phyloP scores from a whole-genome alignment of 129 eudicot genomes.

The Cynara cardunculus region DNA sequence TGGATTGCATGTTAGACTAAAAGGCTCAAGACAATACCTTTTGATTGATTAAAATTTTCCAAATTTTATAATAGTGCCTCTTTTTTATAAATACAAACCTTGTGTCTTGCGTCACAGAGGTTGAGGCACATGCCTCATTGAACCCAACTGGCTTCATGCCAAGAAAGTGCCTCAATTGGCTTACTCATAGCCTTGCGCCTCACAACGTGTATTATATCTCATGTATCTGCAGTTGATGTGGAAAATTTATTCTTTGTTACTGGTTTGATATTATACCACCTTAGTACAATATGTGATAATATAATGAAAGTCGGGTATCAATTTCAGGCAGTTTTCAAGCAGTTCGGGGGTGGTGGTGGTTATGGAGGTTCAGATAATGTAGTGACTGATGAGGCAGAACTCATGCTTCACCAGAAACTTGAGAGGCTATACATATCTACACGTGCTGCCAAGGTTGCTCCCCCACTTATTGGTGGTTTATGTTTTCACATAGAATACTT shows the following conservation, averaged over 20 bases:
- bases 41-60: neutral
- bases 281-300: neutral
- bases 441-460: conserved; percentile 86
- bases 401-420: conserved; percentile 79
- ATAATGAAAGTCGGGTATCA: neutral
- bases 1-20: neutral
- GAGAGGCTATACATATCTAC: conserved; percentile 94
- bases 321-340: conserved; percentile 83
- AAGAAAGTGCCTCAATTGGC: neutral
- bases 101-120: neutral
- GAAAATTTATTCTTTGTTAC: neutral
- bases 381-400: conserved; percentile 64
- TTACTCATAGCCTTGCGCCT: neutral
- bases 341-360: conserved; percentile 79
- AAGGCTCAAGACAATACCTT: neutral
- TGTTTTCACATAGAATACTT: neutral
- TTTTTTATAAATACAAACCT: neutral
- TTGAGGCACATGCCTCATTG: neutral
- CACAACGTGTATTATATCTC: neutral
- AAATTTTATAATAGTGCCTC: neutral
- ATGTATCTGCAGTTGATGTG: neutral
- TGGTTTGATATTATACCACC: conserved; percentile 14
- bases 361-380: conserved; percentile 65
- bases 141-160: neutral
- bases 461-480: conserved; percentile 2